phyloP scores from a whole-genome alignment of 441 rosid species.

The Brassica hybrid region DNA sequence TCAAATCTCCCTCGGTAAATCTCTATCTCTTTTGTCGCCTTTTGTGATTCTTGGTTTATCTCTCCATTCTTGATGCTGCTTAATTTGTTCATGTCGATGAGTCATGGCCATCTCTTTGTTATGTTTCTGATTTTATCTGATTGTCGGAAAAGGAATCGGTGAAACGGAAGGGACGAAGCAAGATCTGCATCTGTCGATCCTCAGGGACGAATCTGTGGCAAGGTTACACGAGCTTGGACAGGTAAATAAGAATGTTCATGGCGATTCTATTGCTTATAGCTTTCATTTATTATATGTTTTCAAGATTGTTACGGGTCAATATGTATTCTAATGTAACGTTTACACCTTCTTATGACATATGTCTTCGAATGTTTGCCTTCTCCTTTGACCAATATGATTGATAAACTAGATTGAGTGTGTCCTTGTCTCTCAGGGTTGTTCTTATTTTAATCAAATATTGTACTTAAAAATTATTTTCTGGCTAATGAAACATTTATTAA shows the following conservation, averaged over 20 bases:
- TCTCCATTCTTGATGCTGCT: too few species aligned
- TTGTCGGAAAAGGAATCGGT: conserved; percentile 38
- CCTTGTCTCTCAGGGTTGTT: conserved; percentile 25
- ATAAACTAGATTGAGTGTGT: conserved; percentile 23
- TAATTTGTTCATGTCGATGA: not conserved
- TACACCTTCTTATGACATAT: not conserved
- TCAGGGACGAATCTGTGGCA: conserved; percentile 77
- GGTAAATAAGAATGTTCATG: conserved; percentile 61
- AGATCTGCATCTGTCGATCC: conserved; percentile 52
- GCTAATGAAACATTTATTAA: not conserved
- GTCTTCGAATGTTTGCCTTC: conserved; percentile 26
- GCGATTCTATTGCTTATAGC: conserved; percentile 12
- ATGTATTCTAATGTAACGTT: not conserved
- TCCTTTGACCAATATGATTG: conserved; percentile 20
- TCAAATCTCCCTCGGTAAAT: conserved; percentile 39
- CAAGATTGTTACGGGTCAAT: not conserved
- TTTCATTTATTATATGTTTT: conserved; percentile 13
- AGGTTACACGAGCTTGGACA: conserved; percentile 78
- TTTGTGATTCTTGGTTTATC: not conserved
- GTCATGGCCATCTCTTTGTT: conserved; percentile 7
- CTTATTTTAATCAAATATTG: conserved; percentile 9
- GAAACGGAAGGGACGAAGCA: conserved; percentile 45
- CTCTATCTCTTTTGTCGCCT: not conserved
- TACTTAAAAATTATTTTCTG: not conserved
- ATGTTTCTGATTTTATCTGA: conserved; percentile 9